These are phyloP conservation scores for Grigorovia humatica DNA, from an alignment of 805 yeast species.

Conservation along the genomic window DNA sequence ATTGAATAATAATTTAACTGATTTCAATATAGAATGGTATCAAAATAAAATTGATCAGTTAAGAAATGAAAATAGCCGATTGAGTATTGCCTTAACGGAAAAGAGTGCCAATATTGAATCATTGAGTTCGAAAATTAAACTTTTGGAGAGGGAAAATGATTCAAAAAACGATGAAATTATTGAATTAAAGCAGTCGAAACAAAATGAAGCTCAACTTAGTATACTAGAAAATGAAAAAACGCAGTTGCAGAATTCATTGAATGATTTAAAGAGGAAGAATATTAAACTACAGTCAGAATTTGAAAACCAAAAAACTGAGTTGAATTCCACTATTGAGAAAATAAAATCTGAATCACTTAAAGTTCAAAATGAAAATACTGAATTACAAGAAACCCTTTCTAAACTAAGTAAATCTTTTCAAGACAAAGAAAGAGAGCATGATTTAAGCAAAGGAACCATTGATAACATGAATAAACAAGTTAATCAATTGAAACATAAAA, in stretches of 20 bases:
- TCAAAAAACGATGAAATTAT: conserved; percentile 35
- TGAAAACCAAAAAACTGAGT: background rate
- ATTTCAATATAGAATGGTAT: conserved; percentile 38
- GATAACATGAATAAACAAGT: background rate
- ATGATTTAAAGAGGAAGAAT: background rate
- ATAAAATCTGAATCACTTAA: background rate
- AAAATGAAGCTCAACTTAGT: conserved; percentile 42
- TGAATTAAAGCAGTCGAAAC: conserved; percentile 52
- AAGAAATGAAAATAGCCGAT: conserved; percentile 18
- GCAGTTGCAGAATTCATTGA: background rate
- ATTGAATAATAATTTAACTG: conserved; percentile 29
- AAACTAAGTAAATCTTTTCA: background rate
- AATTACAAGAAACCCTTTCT: background rate
- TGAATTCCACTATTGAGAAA: background rate
- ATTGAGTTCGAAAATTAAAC: conserved; percentile 31
- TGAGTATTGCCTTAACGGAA: conserved; percentile 35
- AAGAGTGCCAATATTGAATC: conserved; percentile 29
- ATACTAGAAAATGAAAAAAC: conserved; percentile 9
- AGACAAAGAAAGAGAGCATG: background rate
- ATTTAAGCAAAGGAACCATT: background rate
- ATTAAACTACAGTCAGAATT: background rate
- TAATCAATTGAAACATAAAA: conserved; percentile 10
- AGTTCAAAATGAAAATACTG: background rate
- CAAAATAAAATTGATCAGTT: conserved; percentile 46
- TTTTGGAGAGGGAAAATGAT: conserved; percentile 18